Percentiles rank a stretch among this genome's conserved stretches.
These are phyloP conservation scores for Microbotryum saponariae DNA, from an alignment of 1,284 basidiomycete species.

Conservation along the genomic window DNA sequence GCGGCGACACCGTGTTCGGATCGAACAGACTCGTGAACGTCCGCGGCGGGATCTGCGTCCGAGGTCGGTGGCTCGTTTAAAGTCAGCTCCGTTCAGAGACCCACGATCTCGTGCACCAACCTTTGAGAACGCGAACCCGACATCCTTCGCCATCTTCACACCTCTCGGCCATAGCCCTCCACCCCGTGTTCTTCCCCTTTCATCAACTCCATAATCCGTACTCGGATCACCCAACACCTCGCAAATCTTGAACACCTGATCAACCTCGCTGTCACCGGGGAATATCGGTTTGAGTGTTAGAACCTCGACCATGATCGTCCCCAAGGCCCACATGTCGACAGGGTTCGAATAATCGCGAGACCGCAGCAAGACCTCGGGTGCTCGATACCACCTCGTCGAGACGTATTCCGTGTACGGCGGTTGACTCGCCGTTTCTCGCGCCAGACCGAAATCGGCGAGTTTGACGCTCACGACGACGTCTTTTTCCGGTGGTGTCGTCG, in stretches of 20 bases:
- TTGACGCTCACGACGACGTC: conserved; percentile 97
- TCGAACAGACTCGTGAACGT: conserved; percentile 73
- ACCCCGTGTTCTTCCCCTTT: conserved; percentile 60
- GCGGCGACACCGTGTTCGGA: conserved; percentile 58
- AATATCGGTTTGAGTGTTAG: conserved; percentile 93
- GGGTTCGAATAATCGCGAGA: conserved; percentile 89
- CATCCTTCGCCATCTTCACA: conserved; percentile 71
- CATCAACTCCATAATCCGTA: conserved; percentile 70
- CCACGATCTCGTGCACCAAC: conserved; percentile 37
- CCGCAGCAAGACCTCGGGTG: conserved; percentile 88
- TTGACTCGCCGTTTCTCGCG: conserved; percentile 74
- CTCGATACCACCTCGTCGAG: conserved; percentile 97
- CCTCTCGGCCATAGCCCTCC: conserved; percentile 84
- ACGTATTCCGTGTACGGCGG: conserved; percentile 99
- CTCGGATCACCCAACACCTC: conserved; percentile 88
- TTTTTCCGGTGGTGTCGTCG: conserved; percentile 53
- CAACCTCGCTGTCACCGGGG: conserved; percentile 90
- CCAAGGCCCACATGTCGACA: conserved; percentile 98
- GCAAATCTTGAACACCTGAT: conserved; percentile 85
- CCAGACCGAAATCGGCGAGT: conserved; percentile 96
- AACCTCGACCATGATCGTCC: conserved; percentile 94
- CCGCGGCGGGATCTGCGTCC: conserved; percentile 59
- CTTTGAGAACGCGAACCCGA: conserved; percentile 87
- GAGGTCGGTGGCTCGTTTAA: not conserved
- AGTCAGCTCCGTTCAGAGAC: not conserved